Evolutionary conservation across 331 rosid genomes (phyloP).

Genomic region (Saraca asoca): DNA sequence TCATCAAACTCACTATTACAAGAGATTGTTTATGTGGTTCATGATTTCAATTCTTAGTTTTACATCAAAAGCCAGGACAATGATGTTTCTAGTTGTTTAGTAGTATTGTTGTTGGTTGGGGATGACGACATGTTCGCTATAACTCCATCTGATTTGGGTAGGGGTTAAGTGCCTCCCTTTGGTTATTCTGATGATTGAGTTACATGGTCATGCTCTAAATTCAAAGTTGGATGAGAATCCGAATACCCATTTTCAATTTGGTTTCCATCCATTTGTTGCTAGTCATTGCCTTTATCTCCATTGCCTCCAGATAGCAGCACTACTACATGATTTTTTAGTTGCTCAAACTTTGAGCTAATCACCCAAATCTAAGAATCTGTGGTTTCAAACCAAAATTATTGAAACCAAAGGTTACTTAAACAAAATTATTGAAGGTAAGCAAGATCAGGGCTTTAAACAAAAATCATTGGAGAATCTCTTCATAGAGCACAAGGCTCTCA

Average conservation of each 20-base stretch:
- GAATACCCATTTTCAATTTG: not conserved
- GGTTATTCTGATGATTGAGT: slow-evolving; percentile 30
- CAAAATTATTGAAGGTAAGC: no score
- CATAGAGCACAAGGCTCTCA: no score
- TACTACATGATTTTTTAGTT: slow-evolving; percentile 42
- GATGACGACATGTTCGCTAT: not conserved
- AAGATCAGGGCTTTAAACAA: no score
- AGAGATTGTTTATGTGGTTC: no score
- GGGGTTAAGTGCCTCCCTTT: slow-evolving; percentile 37
- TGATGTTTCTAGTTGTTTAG: no score
- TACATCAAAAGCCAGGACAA: no score
- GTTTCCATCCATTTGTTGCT: slow-evolving; percentile 3
- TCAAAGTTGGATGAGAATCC: slow-evolving; percentile 35
- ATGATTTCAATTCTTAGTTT: no score
- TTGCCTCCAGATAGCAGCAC: slow-evolving; percentile 31
- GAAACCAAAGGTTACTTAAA: no score
- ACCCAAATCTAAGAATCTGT: slow-evolving; percentile 2
- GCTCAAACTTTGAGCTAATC: not conserved
- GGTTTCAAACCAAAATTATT: no score
- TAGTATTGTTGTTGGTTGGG: no score
- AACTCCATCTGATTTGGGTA: slow-evolving; percentile 31
- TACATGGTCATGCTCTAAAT: slow-evolving; percentile 15
- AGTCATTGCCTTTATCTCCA: slow-evolving; percentile 29
- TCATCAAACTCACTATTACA: no score
- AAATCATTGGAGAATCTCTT: no score